Percentiles rank a stretch among this genome's conserved stretches.
These are phyloP conservation scores for Saccharomycodes ludwigii DNA, from an alignment of 805 yeast species.

Conservation along the genomic window DNA sequence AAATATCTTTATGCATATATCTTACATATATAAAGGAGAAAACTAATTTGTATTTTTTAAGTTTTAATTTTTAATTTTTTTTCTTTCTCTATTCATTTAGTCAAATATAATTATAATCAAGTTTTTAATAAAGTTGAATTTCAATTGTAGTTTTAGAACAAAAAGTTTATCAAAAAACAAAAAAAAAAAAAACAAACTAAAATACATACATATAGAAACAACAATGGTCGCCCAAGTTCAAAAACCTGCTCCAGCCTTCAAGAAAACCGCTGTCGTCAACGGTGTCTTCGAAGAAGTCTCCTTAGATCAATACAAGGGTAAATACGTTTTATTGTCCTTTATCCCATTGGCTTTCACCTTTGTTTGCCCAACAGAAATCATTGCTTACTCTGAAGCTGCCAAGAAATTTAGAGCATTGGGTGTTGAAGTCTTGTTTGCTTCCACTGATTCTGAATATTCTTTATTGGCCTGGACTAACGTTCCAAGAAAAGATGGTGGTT, in stretches of 20 bases:
- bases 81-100: no score
- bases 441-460: slow-evolving; percentile 97
- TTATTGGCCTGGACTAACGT: slow-evolving; percentile 97
- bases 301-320: slow-evolving; percentile 91
- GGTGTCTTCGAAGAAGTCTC: slow-evolving; percentile 93
- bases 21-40: no score
- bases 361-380: slow-evolving; percentile 98
- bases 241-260: slow-evolving; percentile 94
- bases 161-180: no score
- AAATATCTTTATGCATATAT: no score
- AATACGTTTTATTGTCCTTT: slow-evolving; percentile 95
- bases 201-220: slow-evolving; percentile 5
- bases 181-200: background rate
- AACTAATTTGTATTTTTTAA: no score
- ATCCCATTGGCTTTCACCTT: slow-evolving; percentile 99
- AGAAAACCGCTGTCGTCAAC: slow-evolving; percentile 93
- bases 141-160: no score
- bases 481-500: slow-evolving; percentile 95
- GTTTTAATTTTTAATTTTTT: no score
- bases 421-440: slow-evolving; percentile 85
- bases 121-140: no score
- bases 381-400: slow-evolving; percentile 95
- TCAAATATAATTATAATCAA: no score
- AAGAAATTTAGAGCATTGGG: slow-evolving; percentile 79
- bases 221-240: slow-evolving; percentile 84